These are phyloP conservation scores for Cryptococcus depauperatus DNA, from an alignment of 1,284 basidiomycete genomes.

Conservation along the genomic window DNA sequence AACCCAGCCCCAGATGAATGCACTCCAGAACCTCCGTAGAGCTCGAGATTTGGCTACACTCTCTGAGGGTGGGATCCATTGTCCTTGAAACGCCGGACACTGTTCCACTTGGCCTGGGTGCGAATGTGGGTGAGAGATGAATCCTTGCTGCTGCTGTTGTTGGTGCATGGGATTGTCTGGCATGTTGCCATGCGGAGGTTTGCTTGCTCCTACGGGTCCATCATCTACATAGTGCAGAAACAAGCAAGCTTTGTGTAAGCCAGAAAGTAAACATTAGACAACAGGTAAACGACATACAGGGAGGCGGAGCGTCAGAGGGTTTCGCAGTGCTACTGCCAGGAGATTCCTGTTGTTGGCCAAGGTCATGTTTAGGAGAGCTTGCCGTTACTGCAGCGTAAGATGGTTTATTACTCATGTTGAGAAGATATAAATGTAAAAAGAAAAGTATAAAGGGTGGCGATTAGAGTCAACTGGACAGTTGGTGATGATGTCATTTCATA, in stretches of 20 bases:
- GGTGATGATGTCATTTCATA: no score
- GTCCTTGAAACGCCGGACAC: slow-evolving; percentile 1
- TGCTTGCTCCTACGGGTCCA: no score
- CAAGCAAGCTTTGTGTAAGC: background rate
- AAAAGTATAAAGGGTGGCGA: no score
- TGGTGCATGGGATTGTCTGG: background rate
- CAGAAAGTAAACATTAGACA: background rate
- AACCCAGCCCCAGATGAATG: slow-evolving; percentile 38
- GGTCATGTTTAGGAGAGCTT: background rate
- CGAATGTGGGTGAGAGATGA: background rate
- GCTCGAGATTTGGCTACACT: slow-evolving; percentile 30
- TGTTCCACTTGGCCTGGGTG: no score
- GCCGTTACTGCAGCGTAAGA: slow-evolving; percentile 15
- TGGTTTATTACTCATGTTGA: slow-evolving; percentile 15
- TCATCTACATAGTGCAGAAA: background rate
- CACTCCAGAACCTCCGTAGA: slow-evolving; percentile 36
- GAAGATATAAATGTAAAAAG: no score
- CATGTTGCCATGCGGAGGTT: no score
- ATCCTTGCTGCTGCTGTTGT: background rate
- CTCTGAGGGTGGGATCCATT: slow-evolving; percentile 23
- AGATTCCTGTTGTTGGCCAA: background rate
- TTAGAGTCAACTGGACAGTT: no score
- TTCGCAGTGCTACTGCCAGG: background rate
- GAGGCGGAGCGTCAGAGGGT: slow-evolving; percentile 16
- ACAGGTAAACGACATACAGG: slow-evolving; percentile 9